A percentile compares a stretch with the other conserved stretches of the same genome.
These are phyloP conservation scores for Candida maesae DNA, from an alignment of 805 yeast species.

Conservation along the genomic window DNA sequence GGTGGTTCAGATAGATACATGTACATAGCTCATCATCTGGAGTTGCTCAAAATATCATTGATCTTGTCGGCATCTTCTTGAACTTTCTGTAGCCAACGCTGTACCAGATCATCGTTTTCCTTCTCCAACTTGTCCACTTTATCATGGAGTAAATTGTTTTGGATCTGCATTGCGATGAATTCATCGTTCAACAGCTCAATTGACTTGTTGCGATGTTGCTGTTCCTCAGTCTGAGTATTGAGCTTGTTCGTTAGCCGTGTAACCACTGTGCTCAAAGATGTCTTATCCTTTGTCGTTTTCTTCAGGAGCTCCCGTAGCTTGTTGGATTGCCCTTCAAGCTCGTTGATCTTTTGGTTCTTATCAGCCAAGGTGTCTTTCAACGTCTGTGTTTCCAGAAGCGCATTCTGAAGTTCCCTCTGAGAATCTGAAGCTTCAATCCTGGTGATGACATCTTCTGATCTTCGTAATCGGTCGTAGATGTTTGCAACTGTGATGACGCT, in stretches of 20 bases:
- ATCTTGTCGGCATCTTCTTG: slow-evolving; percentile 56
- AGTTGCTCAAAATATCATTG: slow-evolving; percentile 30
- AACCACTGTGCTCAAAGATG: slow-evolving; percentile 27
- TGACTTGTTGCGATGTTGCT: slow-evolving; percentile 46
- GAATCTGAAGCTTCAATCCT: slow-evolving; percentile 6
- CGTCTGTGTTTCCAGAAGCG: slow-evolving; percentile 6
- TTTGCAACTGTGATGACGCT: slow-evolving; percentile 9
- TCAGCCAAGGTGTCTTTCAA: not conserved
- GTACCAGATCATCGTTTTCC: slow-evolving; percentile 50
- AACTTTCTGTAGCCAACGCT: slow-evolving; percentile 57
- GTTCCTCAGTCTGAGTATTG: slow-evolving; percentile 25
- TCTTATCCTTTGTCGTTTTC: slow-evolving; percentile 24
- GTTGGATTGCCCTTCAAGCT: slow-evolving; percentile 6
- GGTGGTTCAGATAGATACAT: too few species aligned
- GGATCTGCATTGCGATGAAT: slow-evolving; percentile 56
- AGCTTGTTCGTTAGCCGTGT: slow-evolving; percentile 27
- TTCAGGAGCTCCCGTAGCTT: slow-evolving; percentile 23
- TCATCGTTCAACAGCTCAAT: slow-evolving; percentile 66
- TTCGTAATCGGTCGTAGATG: slow-evolving; percentile 12
- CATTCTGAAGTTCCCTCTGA: slow-evolving; percentile 5
- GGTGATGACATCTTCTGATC: slow-evolving; percentile 15
- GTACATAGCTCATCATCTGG: slow-evolving; percentile 1
- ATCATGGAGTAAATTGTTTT: slow-evolving; percentile 36
- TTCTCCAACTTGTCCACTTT: slow-evolving; percentile 34
- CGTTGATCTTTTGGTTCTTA: slow-evolving; percentile 3